Evolutionary conservation across 768 basidiomycete genomes (phyloP).

Genomic region (Udeniomyces megalosporus): DNA sequence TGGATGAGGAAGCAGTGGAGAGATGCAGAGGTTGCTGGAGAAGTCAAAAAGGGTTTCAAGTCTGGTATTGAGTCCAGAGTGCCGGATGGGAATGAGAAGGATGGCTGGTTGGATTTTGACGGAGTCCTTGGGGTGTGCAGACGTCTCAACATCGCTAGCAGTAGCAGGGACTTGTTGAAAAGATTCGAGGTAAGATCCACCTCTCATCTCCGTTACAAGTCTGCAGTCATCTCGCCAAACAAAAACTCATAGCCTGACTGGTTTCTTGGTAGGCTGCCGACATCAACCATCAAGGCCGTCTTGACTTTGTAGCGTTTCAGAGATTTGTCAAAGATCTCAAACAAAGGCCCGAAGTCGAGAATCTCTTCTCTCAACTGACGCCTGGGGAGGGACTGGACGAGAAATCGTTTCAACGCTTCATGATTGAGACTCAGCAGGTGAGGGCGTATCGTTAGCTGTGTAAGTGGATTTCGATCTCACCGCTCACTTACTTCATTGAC

Average conservation of each 20-base stretch:
- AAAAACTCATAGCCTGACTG: not conserved
- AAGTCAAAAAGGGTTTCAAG: slow-evolving; percentile 46
- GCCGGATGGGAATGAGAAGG: not conserved
- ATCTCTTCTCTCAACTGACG: slow-evolving; percentile 29
- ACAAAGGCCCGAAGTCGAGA: slow-evolving; percentile 62
- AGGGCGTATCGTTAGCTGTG: not conserved
- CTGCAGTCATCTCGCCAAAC: not conserved
- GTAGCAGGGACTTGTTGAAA: not conserved
- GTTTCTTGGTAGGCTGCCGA: slow-evolving; percentile 44
- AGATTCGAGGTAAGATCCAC: slow-evolving; percentile 6
- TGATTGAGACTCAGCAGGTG: slow-evolving; percentile 41
- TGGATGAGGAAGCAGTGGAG: slow-evolving; percentile 80
- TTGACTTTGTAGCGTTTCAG: slow-evolving; percentile 67
- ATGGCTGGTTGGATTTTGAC: slow-evolving; percentile 14
- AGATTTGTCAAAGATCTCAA: slow-evolving; percentile 68
- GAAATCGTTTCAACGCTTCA: slow-evolving; percentile 37
- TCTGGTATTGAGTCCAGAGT: not conserved
- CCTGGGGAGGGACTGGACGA: slow-evolving; percentile 25
- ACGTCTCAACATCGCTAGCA: slow-evolving; percentile 12
- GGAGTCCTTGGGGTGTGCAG: slow-evolving; percentile 9
- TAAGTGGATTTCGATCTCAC: not conserved
- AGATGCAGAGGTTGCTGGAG: slow-evolving; percentile 45
- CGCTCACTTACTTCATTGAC: not conserved
- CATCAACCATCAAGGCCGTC: slow-evolving; percentile 37
- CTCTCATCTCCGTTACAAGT: no score